Evolutionary conservation across 176 grass and related monocot species (phyloP).

Genomic region (Aegilops bicornis): DNA sequence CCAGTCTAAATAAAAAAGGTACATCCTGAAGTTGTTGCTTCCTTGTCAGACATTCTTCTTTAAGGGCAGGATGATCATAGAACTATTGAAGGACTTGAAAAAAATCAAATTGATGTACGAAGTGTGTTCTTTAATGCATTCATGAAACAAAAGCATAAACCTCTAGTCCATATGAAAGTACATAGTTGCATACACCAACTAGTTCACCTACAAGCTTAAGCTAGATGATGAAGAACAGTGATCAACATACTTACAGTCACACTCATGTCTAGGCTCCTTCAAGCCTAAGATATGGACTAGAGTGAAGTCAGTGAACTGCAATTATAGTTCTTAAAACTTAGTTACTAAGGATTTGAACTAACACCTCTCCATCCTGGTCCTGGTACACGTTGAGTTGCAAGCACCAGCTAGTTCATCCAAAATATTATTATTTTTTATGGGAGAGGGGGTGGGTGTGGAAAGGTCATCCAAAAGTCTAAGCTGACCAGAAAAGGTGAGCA

Average conservation of each 20-base stretch:
- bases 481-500: neutral
- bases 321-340: neutral
- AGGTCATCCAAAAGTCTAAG: neutral
- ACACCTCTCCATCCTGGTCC: neutral
- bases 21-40: neutral
- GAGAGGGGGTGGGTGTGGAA: too few relatives aligned
- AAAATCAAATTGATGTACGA: neutral
- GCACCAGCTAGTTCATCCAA: neutral
- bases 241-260: neutral
- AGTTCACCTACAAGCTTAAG: neutral
- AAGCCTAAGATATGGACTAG: neutral
- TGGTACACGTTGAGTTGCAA: neutral
- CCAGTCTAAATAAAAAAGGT: neutral
- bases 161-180: neutral
- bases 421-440: neutral
- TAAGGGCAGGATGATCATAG: neutral
- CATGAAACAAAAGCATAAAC: neutral
- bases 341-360: neutral
- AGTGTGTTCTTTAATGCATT: neutral
- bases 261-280: neutral
- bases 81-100: neutral
- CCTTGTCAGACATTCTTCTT: neutral
- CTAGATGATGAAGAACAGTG: neutral
- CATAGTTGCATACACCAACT: neutral
- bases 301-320: neutral